Base-by-base conservation (phyloP, 768 basidiomycete species). In the Amanita rubescens region DNA sequence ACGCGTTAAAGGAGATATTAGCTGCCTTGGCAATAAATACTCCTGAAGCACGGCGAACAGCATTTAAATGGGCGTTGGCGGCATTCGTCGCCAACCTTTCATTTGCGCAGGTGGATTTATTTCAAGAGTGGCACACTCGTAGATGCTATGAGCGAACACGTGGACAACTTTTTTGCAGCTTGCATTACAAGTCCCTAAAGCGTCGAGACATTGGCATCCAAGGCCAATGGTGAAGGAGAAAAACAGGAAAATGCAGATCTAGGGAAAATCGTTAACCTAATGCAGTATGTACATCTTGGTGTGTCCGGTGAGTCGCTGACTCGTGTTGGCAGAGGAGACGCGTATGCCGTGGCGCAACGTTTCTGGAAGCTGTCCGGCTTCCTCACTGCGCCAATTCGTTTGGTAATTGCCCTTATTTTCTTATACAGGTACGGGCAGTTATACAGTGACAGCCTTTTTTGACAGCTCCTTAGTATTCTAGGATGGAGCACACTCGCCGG, bases 401-500 rank as follows among this genome's bases (percentile, higher is more conserved):
- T 90, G 17, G 70, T 72, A 34, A 85, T 90, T 39, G 84, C 87
- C 9, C 62, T 85, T 20, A 65, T 79, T 2, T 91, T 89, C 65
- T 72, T 91, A 3, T 88, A 90, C 65, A 75, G 78, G 88, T 87
- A 56, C 61, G 79, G 65, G 5, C 22, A 6, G 9, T 9, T 15
- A 17, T 17, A 30, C 25, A 39, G 3, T 27, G 15, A 24, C 25
- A 22, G 24, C 45, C 57, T 5, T 33, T 30, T 22, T 19, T 22
- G 38, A 35, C 30, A 11, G 34, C 53, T 60, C 20, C 57, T 43
- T 45, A 90, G 86, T 33, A 70, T 90, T 34, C 73, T 91, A 24
- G 90, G 90, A 5, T 89, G 87, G 84, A 84, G 84, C 51, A 81
- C 86, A 1, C 74, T 90, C 32, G 79, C 84, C 22, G 87, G 87